A percentile compares a stretch with the other conserved stretches of the same genome.
Evolutionary conservation across 2,329 filamentous ascomycete genomes (phyloP).

Genomic region (Pseudohalonectria lignicola): DNA sequence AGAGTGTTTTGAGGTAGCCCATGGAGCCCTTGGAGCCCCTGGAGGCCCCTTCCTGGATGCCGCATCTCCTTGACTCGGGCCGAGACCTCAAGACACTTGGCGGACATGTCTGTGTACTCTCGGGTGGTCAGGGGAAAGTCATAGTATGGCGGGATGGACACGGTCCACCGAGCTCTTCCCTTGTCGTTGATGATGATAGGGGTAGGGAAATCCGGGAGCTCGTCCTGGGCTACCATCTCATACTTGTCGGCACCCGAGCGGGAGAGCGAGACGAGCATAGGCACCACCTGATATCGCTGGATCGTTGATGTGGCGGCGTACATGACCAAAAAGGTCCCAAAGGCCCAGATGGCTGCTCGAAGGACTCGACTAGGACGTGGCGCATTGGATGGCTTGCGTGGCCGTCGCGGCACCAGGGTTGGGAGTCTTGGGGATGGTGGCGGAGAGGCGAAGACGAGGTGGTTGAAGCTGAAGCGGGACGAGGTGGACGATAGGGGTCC

Average conservation of each 20-base stretch:
- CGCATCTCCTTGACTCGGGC: slow-evolving; percentile 41
- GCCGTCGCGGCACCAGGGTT: slow-evolving; percentile 48
- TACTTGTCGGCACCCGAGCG: slow-evolving; percentile 32
- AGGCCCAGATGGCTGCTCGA: slow-evolving; percentile 42
- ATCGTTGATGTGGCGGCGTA: slow-evolving; percentile 32
- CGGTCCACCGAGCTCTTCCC: slow-evolving; percentile 64
- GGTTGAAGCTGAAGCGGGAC: slow-evolving; percentile 54
- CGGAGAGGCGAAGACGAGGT: slow-evolving; percentile 50
- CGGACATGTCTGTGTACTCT: slow-evolving; percentile 61
- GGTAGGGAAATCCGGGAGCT: slow-evolving; percentile 60
- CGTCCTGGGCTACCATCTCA: slow-evolving; percentile 56
- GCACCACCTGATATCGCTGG: no score
- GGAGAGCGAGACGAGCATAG: no score
- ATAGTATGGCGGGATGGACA: slow-evolving; percentile 59
- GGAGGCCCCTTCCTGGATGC: slow-evolving; percentile 22
- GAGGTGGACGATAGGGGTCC: slow-evolving; percentile 47
- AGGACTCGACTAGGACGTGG: slow-evolving; percentile 47
- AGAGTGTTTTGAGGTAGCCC: no score
- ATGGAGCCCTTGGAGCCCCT: slow-evolving; percentile 31
- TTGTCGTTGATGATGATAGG: slow-evolving; percentile 60
- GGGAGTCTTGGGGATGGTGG: slow-evolving; percentile 62
- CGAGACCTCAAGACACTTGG: slow-evolving; percentile 55
- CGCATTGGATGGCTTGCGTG: slow-evolving; percentile 48
- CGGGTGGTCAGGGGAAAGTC: slow-evolving; percentile 55
- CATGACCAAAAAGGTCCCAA: slow-evolving; percentile 35